Conservation (phyloP, 2,329 filamentous ascomycete genomes). For the Beauveria scarabaeidicola region DNA sequence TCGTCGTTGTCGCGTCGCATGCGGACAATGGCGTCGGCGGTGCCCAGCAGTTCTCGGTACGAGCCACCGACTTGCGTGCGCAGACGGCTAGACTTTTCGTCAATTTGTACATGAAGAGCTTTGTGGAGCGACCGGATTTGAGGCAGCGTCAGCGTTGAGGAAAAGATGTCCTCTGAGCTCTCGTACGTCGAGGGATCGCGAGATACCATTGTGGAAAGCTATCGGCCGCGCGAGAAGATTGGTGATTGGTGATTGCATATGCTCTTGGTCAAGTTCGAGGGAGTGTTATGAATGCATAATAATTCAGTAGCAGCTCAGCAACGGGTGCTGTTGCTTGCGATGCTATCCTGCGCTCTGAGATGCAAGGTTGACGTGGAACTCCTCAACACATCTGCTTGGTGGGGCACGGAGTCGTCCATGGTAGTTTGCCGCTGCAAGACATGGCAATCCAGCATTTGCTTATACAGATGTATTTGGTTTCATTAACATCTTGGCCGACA, state of each 20-base stretch:
- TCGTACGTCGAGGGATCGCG: conserved; percentile 38
- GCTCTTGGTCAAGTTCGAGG: not conserved
- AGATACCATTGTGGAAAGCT: conserved; percentile 26
- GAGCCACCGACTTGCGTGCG: conserved; percentile 56
- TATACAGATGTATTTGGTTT: not conserved
- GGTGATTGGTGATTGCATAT: not conserved
- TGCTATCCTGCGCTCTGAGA: not conserved
- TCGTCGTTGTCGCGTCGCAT: conserved; percentile 74
- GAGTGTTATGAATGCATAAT: not conserved
- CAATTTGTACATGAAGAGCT: conserved; percentile 47
- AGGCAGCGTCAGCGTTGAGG: conserved; percentile 47
- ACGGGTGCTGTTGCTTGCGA: not conserved
- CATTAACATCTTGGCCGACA: no score
- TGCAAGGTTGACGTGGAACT: conserved; percentile 5
- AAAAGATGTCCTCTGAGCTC: conserved; percentile 47
- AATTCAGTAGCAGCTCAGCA: not conserved
- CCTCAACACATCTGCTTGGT: not conserved
- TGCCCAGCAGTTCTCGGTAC: conserved; percentile 85
- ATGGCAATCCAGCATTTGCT: not conserved
- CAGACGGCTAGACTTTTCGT: conserved; percentile 54
- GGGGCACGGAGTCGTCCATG: not conserved
- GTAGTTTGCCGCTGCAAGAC: not conserved
- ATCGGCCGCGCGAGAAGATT: not conserved
- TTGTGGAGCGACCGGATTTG: conserved; percentile 57
- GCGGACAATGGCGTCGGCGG: conserved; percentile 84